A percentile compares a stretch with the other conserved stretches of the same genome.
These are phyloP conservation scores for Monilinia aucupariae DNA, from an alignment of 2,329 filamentous ascomycete genomes.

Conservation along the genomic window DNA sequence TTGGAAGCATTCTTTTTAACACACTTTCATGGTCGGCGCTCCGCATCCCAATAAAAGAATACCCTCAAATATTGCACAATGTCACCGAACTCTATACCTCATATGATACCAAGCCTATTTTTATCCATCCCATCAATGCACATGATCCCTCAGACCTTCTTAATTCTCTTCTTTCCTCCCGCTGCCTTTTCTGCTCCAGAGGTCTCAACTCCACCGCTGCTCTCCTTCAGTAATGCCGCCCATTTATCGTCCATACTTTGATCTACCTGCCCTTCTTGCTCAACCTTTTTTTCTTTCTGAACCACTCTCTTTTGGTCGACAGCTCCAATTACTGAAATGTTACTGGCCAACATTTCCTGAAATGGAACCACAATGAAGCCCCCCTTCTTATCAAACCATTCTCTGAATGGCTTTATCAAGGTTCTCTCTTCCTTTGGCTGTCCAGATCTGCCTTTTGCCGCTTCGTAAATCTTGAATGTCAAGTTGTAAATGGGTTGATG, in stretches of 20 bases:
- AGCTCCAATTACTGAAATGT: slow-evolving; percentile 59
- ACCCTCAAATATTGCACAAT: background rate
- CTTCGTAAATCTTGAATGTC: slow-evolving; percentile 49
- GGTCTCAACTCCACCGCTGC: slow-evolving; percentile 20
- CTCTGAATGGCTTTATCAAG: slow-evolving; percentile 60
- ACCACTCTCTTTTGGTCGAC: slow-evolving; percentile 57
- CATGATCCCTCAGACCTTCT: slow-evolving; percentile 26
- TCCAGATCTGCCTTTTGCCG: slow-evolving; percentile 17
- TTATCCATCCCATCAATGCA: background rate
- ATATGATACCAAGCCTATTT: background rate
- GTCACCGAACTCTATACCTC: slow-evolving; percentile 2
- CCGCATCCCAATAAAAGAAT: background rate
- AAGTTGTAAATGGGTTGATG: slow-evolving; percentile 77
- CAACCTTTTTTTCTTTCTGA: slow-evolving; percentile 19
- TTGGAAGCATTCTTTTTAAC: background rate
- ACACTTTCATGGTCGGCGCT: background rate
- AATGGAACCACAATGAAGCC: slow-evolving; percentile 70
- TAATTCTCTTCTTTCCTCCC: slow-evolving; percentile 29
- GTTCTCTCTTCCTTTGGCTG: slow-evolving; percentile 37
- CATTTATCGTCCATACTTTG: slow-evolving; percentile 33
- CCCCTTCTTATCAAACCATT: slow-evolving; percentile 71
- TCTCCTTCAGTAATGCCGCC: slow-evolving; percentile 33
- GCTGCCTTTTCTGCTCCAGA: slow-evolving; percentile 18
- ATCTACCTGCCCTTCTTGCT: slow-evolving; percentile 18
- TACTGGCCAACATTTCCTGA: slow-evolving; percentile 69